Evolutionary conservation across 2,329 filamentous ascomycete species (phyloP), one percentile per base, ranked within the genome.

Genomic region (Calonectria pauciramosa): DNA sequence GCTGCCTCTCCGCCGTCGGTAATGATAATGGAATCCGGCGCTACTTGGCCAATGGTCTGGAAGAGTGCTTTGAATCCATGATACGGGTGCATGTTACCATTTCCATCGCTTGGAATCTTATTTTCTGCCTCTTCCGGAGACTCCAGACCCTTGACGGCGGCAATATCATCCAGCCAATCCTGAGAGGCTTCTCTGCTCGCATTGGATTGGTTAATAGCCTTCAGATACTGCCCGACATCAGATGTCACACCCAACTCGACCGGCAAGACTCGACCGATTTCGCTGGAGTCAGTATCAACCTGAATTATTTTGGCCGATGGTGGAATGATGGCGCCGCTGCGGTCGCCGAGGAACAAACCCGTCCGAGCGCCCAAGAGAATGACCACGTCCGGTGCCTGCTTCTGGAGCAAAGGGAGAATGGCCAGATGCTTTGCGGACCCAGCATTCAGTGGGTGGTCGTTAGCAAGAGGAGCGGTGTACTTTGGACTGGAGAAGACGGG

Each of bases 51-150:
- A 28, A 63, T 63, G 11, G 56, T 13, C 23, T 63, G 28, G 34
- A 38, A 63, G 6, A 63, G 36, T 3, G 36, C 56, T 41, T 63
- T 63, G 8, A 63, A 63, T 41, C 56, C 56, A 38, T 63, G 56
- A 28, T 63, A n/a, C 26, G 56, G 56, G 36, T 63, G 56, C 56
- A 63, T 63, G 34, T 63, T 63, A 11, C 56, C 56, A 20, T 63
- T 63, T 28, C 56, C 56, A 28, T 30, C 56, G 3, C 4, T 41
- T 41, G 56, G 56, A 20, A 63, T 63, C 56, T 41, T 26, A 18
- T 26, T 10, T 28, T 38, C 56, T 1, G 36, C 8, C 36, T 41
- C 56, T 26, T 63, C 56, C 8, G 14, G 34, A 7, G 23, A 5
- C 34, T 41, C 18, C 36, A 63, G 56, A 10, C 34, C 7, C 26